phyloP scores from a whole-genome alignment of 345 rosid species.

The Populus deltoides region DNA sequence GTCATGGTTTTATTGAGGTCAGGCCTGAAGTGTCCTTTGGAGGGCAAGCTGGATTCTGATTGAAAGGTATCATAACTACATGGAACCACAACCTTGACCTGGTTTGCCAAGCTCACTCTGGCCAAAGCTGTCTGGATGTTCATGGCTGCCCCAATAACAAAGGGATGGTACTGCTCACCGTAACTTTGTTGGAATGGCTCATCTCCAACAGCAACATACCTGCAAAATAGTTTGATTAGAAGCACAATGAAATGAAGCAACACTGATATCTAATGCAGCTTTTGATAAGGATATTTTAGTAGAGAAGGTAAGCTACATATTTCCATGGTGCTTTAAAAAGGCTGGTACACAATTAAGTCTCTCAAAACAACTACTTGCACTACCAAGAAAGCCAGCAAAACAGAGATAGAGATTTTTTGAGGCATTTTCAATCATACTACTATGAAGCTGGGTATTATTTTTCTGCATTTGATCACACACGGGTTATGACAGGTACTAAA shows the following conservation, averaged over 20 bases:
- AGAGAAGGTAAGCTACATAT: neutral
- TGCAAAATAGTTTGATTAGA: slow-evolving; percentile 25
- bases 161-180: slow-evolving; percentile 68
- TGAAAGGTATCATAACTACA: slow-evolving; percentile 65
- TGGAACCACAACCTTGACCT: slow-evolving; percentile 84
- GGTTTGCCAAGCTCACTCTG: slow-evolving; percentile 54
- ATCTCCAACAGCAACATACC: slow-evolving; percentile 82
- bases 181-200: slow-evolving; percentile 71
- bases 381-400: no score
- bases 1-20: slow-evolving; percentile 82
- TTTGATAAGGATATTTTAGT: neutral
- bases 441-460: no score
- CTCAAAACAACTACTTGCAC: no score
- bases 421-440: neutral
- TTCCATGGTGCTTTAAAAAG: neutral
- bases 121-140: slow-evolving; percentile 72
- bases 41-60: slow-evolving; percentile 63
- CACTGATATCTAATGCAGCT: neutral
- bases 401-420: neutral
- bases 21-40: slow-evolving; percentile 73
- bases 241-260: slow-evolving; percentile 1
- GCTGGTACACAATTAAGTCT: neutral
- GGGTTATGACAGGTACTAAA: no score
- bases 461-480: no score
- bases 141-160: slow-evolving; percentile 71